These are phyloP conservation scores for Penicillium fimorum DNA, from an alignment of 495 filamentous ascomycete genomes.

Conservation along the genomic window DNA sequence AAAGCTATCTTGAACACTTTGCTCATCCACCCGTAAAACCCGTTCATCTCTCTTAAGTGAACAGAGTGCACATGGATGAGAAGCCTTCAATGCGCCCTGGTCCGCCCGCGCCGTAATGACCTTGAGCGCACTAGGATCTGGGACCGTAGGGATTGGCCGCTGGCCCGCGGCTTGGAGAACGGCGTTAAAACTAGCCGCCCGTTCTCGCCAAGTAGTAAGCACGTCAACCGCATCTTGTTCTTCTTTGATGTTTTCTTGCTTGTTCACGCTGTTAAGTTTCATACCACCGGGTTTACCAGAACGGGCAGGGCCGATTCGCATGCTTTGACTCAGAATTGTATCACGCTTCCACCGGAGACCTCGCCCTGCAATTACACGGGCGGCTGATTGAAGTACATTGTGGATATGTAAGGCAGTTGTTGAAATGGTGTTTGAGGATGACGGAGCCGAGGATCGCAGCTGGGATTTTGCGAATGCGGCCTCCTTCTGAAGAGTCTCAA, in stretches of 20 bases:
- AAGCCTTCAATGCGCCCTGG: conserved; percentile 65
- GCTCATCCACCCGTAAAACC: conserved; percentile 66
- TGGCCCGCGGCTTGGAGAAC: conserved; percentile 36
- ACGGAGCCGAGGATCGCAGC: neutral
- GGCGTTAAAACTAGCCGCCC: conserved; percentile 41
- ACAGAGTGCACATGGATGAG: conserved; percentile 82
- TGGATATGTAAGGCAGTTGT: conserved; percentile 42
- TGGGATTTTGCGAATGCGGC: conserved; percentile 28
- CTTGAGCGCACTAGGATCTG: conserved; percentile 58
- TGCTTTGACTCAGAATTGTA: conserved; percentile 76
- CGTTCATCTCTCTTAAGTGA: conserved; percentile 85
- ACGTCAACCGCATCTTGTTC: conserved; percentile 84
- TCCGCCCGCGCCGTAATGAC: conserved; percentile 44
- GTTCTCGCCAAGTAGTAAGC: conserved; percentile 63
- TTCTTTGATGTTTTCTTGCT: conserved; percentile 75
- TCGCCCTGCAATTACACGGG: conserved; percentile 81
- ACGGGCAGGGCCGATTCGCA: conserved; percentile 75
- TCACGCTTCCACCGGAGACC: conserved; percentile 89
- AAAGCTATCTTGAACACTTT: conserved; percentile 78
- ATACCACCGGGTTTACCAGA: conserved; percentile 69
- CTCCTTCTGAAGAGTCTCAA: conserved; percentile 50
- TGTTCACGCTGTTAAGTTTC: conserved; percentile 84
- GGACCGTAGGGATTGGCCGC: conserved; percentile 63
- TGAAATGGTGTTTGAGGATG: neutral
- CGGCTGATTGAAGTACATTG: conserved; percentile 61